Evolutionary conservation across 176 grass and related monocot genomes (phyloP), one percentile per base, ranked within the genome.

Genomic region (Chrysopogon serrulatus): DNA sequence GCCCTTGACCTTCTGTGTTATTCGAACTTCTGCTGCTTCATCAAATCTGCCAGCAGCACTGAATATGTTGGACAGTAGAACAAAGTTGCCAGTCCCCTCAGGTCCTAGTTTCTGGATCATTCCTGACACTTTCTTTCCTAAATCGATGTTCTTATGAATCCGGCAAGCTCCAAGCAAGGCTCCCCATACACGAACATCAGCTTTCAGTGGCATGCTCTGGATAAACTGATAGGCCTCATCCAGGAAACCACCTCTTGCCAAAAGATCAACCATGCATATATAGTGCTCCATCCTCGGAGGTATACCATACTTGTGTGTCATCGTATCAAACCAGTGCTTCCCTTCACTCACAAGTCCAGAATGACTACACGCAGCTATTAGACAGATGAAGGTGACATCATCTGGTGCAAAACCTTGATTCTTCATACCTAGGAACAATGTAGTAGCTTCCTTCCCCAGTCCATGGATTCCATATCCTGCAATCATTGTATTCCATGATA

Each of bases 401-500:
- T 97, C 92, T 26, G 92, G 92, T 68, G 73, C 30, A 51, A 88
- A 88, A 73, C 86, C 76, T 68, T 80, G 80, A 59, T 73, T 85
- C 43, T 89, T 89, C 90, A 92, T 97, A 57, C 48, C 66, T 43
- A 77, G 86, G 79, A 97, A 92, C 68, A 97, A 69, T 48, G 90
- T 84, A 66, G 93, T 83, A 31, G 88, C 85, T 62, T 94, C 92
- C 30, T 87, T 90, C 28, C 94, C 94, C 3, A 94, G 67, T 56
- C 94, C 90, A 83, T 94, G 90, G 53, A 94, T 87, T 80, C 92
- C 90, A 75, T 94, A 94, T 65, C 89, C 94, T 13, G 89, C 82
- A n/a, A 97, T 97, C 83, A 97, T 88, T 17, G 92, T 90, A 86
- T 94, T 97, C 94, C 94, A 97, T 24, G 94, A 92, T 51, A 97